Base-by-base conservation (phyloP, 371 early-diverging fungal species). In the Umbelopsis sp. region DNA sequence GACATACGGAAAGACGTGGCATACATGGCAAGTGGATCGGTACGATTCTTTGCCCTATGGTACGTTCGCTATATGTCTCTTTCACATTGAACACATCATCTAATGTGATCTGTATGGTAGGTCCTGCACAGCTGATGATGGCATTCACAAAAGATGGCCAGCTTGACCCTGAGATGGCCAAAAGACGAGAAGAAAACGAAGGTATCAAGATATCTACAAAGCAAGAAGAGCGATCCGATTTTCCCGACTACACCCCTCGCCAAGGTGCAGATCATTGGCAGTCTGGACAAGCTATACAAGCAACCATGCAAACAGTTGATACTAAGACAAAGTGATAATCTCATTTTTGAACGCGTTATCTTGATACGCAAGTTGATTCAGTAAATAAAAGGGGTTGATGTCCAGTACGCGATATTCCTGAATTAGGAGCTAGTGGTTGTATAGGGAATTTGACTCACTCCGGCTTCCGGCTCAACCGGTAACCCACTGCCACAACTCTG, bases 81-180 rank as follows among this genome's bases (percentile, higher is more conserved):
- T 22, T 22, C 22, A 22, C 22, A 22, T 22, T 22, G 22, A 22
- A 22, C 22, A 22, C 20, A 14, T 14, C 20, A 10, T 53, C n/a
- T 41, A n/a, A 35, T 22, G 8, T 24, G 32, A n/a, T 16, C 38
- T 44, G 65, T 67, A 14, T 32, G 44, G 50, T 72, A 73, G 73
- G 74, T 20, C 74, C 74, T 32, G 63, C 74, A 38, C 74, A 70
- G n/a, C 44, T 73, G 45, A 73, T 73, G 74, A 73, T 73, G 74
- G 64, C 70, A 4, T 37, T 73, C 25, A 73, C 74, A 4, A 62
- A 18, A 22, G 70, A 70, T 8, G 62, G 63, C 20, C 74, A 73
- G 38, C 52, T 70, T n/a, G 35, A 70, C 37, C 68, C 70, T 35
- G 46, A 18, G 5, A 25, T 73, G 32, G 68, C 65, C 1, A 32